phyloP scores from a whole-genome alignment of 2,329 filamentous ascomycete species.

The Beauveria sp. region DNA sequence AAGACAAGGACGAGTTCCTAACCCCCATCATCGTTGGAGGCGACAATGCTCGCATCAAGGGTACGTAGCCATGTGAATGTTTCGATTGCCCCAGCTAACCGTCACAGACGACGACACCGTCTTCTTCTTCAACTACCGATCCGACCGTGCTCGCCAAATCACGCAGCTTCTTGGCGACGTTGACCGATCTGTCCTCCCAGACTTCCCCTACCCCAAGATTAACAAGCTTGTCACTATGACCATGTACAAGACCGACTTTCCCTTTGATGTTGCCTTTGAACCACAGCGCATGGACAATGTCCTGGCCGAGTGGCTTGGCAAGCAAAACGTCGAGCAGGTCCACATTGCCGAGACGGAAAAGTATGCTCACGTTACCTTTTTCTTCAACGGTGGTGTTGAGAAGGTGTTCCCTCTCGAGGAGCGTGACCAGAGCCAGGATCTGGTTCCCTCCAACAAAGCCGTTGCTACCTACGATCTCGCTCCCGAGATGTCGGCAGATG shows the following conservation, averaged over 20 bases:
- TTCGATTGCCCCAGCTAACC: not conserved
- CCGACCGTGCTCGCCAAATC: constrained; percentile 92
- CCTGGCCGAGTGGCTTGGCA: constrained; percentile 91
- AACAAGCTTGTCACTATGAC: constrained; percentile 89
- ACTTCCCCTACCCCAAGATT: constrained; percentile 91
- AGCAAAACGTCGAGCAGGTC: constrained; percentile 84
- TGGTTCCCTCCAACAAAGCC: constrained; percentile 79
- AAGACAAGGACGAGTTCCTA: constrained; percentile 92
- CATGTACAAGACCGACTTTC: constrained; percentile 92
- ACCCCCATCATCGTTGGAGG: constrained; percentile 95
- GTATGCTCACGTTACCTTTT: constrained; percentile 98
- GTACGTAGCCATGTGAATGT: constrained; percentile 32
- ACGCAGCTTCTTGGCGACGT: constrained; percentile 88
- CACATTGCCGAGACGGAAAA: constrained; percentile 99
- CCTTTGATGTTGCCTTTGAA: constrained; percentile 85
- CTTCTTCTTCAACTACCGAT: constrained; percentile 99
- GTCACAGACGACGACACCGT: constrained; percentile 74
- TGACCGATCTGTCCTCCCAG: constrained; percentile 81
- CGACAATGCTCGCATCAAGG: constrained; percentile 76
- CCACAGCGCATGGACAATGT: constrained; percentile 97
- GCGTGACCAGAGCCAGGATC: constrained; percentile 70
- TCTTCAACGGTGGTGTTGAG: constrained; percentile 98
- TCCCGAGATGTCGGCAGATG: constrained; percentile 91
- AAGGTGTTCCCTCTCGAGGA: constrained; percentile 89
- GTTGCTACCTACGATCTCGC: constrained; percentile 93